Base-by-base conservation (phyloP, 352 stramenopile species). In the Pythium vanterpoolii region DNA sequence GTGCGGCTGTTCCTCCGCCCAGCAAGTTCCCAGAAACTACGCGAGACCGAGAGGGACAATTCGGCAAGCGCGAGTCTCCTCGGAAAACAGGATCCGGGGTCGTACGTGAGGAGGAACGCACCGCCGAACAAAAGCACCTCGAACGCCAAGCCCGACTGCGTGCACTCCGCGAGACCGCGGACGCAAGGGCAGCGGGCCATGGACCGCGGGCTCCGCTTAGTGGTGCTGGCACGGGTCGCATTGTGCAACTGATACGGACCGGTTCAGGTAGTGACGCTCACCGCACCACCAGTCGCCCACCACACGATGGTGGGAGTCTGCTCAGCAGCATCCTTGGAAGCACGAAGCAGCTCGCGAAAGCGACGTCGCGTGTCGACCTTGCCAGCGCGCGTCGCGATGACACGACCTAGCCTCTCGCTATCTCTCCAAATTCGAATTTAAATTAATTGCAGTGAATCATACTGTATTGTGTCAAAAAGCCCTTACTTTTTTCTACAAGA, bases 361-460 rank as follows among this genome's bases (percentile, higher is more conserved):
- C 82, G n/a, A 92, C 84, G 11, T 84, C 77, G 7, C 77, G 79
- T 8, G 74, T 89, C 2, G 70, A 89, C 54, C 86, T 84, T 50
- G 50, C 71, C 0, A 72, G 62, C 16, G 60, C 69, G 1, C 74
- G 69, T 14, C 77, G 57, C 14, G 74, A 70, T 26, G 70, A 84
- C 55, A 48, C 44, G 34, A 23, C 38, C 16, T 60, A 51, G n/a
- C n/a, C n/a, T n/a, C n/a, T n/a, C n/a, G n/a, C n/a, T n/a, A n/a
- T n/a, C n/a, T n/a, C n/a, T n/a, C n/a, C n/a, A n/a, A n/a, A n/a
- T n/a, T n/a, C n/a, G n/a, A n/a, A n/a, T n/a, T n/a, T n/a, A n/a
- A n/a, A n/a, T n/a, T n/a, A n/a, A n/a, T n/a, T n/a, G n/a, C n/a
- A n/a, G n/a, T n/a, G n/a, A n/a, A n/a, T n/a, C n/a, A n/a, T n/a